Conservation (phyloP, 1,284 basidiomycete genomes). For the Apiotrichum gamsii region DNA sequence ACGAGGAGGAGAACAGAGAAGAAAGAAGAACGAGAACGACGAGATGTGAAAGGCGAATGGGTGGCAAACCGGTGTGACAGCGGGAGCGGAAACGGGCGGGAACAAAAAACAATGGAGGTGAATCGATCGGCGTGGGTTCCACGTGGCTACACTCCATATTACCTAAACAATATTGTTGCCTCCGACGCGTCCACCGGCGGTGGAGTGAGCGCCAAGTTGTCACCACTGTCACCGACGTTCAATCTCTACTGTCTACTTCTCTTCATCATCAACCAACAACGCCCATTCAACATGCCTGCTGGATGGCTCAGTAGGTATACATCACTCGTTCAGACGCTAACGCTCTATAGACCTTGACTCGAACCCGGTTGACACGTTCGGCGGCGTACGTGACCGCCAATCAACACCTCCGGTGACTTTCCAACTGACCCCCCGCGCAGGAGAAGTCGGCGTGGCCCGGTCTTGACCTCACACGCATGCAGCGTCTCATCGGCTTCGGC, state of each 20-base stretch:
- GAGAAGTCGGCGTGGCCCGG: conserved; percentile 71
- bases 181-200: too few relatives aligned
- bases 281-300: conserved; percentile 5
- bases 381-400: conserved; percentile 34
- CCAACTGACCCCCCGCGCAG: conserved; percentile 20
- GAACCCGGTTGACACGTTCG: conserved; percentile 41
- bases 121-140: too few relatives aligned
- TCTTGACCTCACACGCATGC: conserved; percentile 66
- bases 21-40: conserved; percentile 24
- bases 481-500: conserved; percentile 74
- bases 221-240: too few relatives aligned
- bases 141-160: too few relatives aligned
- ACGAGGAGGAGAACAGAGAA: conserved; percentile 22
- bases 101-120: too few relatives aligned
- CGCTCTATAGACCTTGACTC: conserved; percentile 14
- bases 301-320: conserved; percentile 39
- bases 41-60: conserved; percentile 4
- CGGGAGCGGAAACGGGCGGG: not conserved
- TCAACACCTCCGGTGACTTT: not conserved
- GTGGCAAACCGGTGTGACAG: not conserved
- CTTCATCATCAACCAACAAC: too few relatives aligned
- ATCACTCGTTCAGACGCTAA: not conserved
- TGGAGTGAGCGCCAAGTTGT: too few relatives aligned
- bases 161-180: too few relatives aligned
- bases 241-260: too few relatives aligned